Conservation (phyloP, 1,284 basidiomycete genomes). For the Salmacisia buchloeana region DNA sequence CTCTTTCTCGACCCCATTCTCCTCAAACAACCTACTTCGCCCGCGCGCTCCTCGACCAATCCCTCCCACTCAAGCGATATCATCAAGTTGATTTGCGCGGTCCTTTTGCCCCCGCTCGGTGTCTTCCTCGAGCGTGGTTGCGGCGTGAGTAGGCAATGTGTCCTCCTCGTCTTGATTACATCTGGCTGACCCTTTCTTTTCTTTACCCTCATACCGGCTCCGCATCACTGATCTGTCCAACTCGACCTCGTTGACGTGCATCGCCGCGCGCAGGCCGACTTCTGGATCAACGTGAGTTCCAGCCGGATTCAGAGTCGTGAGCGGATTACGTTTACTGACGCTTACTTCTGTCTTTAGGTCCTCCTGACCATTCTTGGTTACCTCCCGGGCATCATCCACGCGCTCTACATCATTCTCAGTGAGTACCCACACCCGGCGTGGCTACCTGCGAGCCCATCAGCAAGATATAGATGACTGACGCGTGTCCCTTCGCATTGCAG, state of each 20-base stretch:
- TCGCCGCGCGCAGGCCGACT: constrained; percentile 1
- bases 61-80: constrained; percentile 8
- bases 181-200: too few relatives aligned
- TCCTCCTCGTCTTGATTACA: not conserved
- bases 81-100: constrained; percentile 24
- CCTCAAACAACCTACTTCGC: too few relatives aligned
- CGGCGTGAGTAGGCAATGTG: not conserved
- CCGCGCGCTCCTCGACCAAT: too few relatives aligned
- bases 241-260: too few relatives aligned
- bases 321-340: not conserved
- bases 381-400: constrained; percentile 41
- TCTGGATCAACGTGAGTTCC: constrained; percentile 27
- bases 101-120: constrained; percentile 31
- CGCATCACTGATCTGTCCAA: not conserved
- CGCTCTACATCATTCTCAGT: constrained; percentile 42
- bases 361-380: constrained; percentile 41
- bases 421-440: not conserved
- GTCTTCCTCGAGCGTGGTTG: constrained; percentile 34
- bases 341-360: constrained; percentile 19
- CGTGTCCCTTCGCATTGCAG: not conserved
- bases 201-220: too few relatives aligned
- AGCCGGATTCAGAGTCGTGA: not conserved
- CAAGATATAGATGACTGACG: too few relatives aligned
- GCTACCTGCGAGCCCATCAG: not conserved
- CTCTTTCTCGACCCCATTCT: too few relatives aligned